Percentiles rank a stretch among this genome's conserved stretches.
phyloP scores from a whole-genome alignment of 768 basidiomycete species.

The Hygrophoropsis aurantiaca region DNA sequence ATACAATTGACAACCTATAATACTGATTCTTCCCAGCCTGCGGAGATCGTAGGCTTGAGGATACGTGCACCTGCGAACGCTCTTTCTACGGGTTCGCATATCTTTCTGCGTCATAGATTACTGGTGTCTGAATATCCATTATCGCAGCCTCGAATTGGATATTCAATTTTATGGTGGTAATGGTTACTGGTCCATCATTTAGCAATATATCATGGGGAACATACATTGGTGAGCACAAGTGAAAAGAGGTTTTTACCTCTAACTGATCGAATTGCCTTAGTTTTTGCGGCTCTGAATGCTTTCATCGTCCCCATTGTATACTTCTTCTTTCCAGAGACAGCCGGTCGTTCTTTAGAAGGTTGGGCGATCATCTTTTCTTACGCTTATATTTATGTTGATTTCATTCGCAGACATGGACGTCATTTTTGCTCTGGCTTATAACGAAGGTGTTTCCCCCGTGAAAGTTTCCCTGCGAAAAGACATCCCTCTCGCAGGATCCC shows the following conservation, averaged over 20 bases:
- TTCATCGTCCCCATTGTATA: slow-evolving; percentile 58
- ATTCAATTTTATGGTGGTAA: slow-evolving; percentile 59
- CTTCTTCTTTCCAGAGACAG: slow-evolving; percentile 62
- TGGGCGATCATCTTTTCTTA: background rate
- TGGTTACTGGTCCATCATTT: slow-evolving; percentile 62
- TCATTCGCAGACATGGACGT: slow-evolving; percentile 41
- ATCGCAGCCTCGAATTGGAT: slow-evolving; percentile 44
- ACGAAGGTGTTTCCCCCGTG: slow-evolving; percentile 44
- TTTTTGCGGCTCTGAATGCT: slow-evolving; percentile 58
- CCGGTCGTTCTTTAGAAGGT: slow-evolving; percentile 58
- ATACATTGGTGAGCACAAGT: slow-evolving; percentile 45
- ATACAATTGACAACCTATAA: too few relatives aligned
- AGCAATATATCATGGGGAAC: slow-evolving; percentile 58
- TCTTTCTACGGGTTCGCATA: slow-evolving; percentile 46
- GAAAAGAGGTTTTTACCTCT: background rate
- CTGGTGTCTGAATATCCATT: background rate
- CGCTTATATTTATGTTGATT: background rate
- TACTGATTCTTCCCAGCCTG: slow-evolving; percentile 39
- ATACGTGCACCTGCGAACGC: slow-evolving; percentile 68
- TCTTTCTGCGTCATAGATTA: background rate
- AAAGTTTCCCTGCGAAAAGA: slow-evolving; percentile 44
- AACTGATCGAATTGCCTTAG: slow-evolving; percentile 17
- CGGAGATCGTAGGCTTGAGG: slow-evolving; percentile 61
- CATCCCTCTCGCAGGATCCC: slow-evolving; percentile 42
- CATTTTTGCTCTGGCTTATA: slow-evolving; percentile 45